Conservation (phyloP, 2,329 filamentous ascomycete genomes). For the Coleophoma crateriformis region DNA sequence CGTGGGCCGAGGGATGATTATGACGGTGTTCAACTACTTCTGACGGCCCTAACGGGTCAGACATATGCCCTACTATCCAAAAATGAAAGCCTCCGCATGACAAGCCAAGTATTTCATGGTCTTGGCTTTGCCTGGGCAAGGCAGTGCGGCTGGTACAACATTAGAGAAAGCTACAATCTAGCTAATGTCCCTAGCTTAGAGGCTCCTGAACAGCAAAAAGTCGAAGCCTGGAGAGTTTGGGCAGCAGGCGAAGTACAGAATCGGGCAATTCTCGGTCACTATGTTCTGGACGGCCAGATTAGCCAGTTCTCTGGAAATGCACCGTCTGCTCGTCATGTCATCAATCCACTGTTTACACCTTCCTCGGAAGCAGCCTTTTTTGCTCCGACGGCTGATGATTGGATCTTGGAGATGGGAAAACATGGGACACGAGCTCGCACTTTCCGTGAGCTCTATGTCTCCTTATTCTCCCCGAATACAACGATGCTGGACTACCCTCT, state of each 20-base stretch:
- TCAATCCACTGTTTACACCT: conserved; percentile 32
- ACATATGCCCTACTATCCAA: conserved; percentile 36
- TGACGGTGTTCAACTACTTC: conserved; percentile 34
- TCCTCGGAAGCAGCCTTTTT: conserved; percentile 33
- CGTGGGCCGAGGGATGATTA: conserved; percentile 34
- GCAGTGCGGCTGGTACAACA: conserved; percentile 37
- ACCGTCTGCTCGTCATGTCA: conserved; percentile 33
- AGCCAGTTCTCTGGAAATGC: conserved; percentile 34
- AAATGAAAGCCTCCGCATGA: conserved; percentile 33
- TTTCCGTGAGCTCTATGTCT: conserved; percentile 33
- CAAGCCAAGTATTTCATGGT: conserved; percentile 35
- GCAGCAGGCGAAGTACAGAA: conserved; percentile 35
- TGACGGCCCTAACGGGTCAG: conserved; percentile 34
- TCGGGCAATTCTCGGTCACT: conserved; percentile 34
- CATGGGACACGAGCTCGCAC: conserved; percentile 24
- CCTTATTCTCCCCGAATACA: conserved; percentile 28
- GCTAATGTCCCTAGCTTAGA: conserved; percentile 27
- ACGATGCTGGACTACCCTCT: conserved; percentile 20
- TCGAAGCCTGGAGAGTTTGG: conserved; percentile 35
- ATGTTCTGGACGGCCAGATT: conserved; percentile 36
- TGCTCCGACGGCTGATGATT: conserved; percentile 32
- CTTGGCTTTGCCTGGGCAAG: conserved; percentile 37
- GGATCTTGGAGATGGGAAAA: conserved; percentile 30
- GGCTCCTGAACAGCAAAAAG: conserved; percentile 28
- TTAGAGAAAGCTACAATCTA: conserved; percentile 22